Evolutionary conservation across 345 rosid genomes (phyloP).

Genomic region (Lumnitzera racemosa): DNA sequence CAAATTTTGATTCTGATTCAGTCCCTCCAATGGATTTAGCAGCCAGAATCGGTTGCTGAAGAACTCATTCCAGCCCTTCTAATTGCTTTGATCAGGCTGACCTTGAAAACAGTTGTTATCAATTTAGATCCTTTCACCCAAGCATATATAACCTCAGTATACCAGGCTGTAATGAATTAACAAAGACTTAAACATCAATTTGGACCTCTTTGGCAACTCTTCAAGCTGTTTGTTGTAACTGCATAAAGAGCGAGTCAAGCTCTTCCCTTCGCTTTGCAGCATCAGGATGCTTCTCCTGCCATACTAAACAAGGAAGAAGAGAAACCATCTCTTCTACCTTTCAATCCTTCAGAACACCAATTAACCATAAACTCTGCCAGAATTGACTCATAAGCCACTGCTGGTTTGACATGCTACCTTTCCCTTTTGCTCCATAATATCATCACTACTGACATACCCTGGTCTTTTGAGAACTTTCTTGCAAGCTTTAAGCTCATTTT

Average conservation of each 20-base stretch:
- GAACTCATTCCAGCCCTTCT: slow-evolving; percentile 92
- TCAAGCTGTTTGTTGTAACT: slow-evolving; percentile 80
- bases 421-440: not conserved
- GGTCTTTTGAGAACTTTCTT: slow-evolving; percentile 90
- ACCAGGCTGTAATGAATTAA: slow-evolving; percentile 82
- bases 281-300: slow-evolving; percentile 77
- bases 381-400: slow-evolving; percentile 87
- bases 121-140: slow-evolving; percentile 98
- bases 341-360: slow-evolving; percentile 68
- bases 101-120: slow-evolving; percentile 83
- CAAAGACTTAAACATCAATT: slow-evolving; percentile 75
- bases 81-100: slow-evolving; percentile 93
- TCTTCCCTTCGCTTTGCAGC: slow-evolving; percentile 90
- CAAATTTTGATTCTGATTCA: slow-evolving; percentile 69
- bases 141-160: slow-evolving; percentile 97
- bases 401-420: slow-evolving; percentile 89
- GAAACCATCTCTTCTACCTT: slow-evolving; percentile 91
- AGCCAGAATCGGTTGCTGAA: slow-evolving; percentile 88
- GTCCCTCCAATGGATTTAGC: slow-evolving; percentile 88
- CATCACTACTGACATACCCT: slow-evolving; percentile 37
- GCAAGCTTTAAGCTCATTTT: slow-evolving; percentile 95
- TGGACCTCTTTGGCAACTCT: slow-evolving; percentile 90
- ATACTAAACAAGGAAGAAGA: slow-evolving; percentile 93
- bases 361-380: slow-evolving; percentile 88
- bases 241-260: slow-evolving; percentile 77